These are phyloP conservation scores for Plectosphaerella cucumerina DNA, from an alignment of 2,329 filamentous ascomycete genomes.

Conservation along the genomic window DNA sequence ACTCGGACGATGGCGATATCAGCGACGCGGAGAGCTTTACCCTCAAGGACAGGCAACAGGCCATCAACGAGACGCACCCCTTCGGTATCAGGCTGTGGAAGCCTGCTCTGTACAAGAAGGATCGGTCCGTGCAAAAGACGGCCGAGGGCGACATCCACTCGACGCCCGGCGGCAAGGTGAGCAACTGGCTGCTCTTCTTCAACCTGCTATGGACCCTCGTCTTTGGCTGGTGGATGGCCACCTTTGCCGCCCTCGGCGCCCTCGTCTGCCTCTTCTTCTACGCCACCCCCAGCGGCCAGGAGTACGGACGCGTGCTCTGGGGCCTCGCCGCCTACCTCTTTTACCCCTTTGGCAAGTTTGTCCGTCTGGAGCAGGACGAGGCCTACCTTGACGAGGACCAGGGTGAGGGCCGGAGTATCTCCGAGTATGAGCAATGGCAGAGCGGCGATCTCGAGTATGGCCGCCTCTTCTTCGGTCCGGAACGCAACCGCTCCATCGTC, in stretches of 20 bases:
- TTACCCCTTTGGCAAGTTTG: conserved; percentile 96
- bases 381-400: conserved; percentile 92
- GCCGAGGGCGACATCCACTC: conserved; percentile 98
- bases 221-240: conserved; percentile 94
- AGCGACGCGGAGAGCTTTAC: conserved; percentile 98
- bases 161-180: conserved; percentile 82
- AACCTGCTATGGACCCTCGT: conserved; percentile 86
- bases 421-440: conserved; percentile 99
- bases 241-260: conserved; percentile 70
- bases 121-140: conserved; percentile 90
- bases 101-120: conserved; percentile 96
- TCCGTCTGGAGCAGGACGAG: conserved; percentile 89
- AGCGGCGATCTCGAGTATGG: conserved; percentile 95
- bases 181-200: conserved; percentile 77
- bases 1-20: conserved; percentile 62
- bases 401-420: conserved; percentile 93
- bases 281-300: conserved; percentile 72
- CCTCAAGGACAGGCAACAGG: conserved; percentile 91
- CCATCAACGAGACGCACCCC: conserved; percentile 97
- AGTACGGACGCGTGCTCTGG: conserved; percentile 82
- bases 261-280: conserved; percentile 75
- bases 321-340: conserved; percentile 83
- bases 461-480: conserved; percentile 90
- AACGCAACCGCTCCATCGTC: conserved; percentile 70
- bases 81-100: conserved; percentile 99